Conservation (phyloP, 208 protist species). For the Naegleria gruberi region DNA sequence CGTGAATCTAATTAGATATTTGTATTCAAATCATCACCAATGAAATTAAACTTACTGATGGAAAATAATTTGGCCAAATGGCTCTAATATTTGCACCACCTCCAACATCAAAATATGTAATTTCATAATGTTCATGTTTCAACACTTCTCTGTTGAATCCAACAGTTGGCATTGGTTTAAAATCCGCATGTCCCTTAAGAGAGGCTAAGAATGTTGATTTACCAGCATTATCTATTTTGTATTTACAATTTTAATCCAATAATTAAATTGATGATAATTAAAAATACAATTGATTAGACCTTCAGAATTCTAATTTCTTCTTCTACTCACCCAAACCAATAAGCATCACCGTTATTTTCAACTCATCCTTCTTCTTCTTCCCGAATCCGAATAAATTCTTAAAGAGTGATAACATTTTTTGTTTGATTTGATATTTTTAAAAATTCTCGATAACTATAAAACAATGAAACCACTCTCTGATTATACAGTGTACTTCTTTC, state of each 20-base stretch:
- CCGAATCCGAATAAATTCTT: not conserved
- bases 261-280: no score
- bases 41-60: not conserved
- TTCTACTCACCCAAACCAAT: not conserved
- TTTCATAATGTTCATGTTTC: not conserved
- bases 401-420: conserved; percentile 10
- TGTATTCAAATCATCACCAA: no score
- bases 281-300: no score
- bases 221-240: conserved; percentile 8
- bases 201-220: not conserved
- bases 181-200: not conserved
- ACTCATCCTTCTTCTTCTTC: not conserved
- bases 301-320: not conserved
- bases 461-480: no score
- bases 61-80: conserved; percentile 18
- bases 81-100: not conserved
- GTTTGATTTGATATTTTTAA: not conserved
- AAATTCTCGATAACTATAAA: not conserved
- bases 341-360: not conserved
- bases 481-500: no score
- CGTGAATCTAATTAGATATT: conserved; percentile 7
- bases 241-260: no score
- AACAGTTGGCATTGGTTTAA: conserved; percentile 13
- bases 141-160: conserved; percentile 24
- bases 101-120: conserved; percentile 29